phyloP scores from a whole-genome alignment of 169 alveolate genomes.

The Cytauxzoon felis region DNA sequence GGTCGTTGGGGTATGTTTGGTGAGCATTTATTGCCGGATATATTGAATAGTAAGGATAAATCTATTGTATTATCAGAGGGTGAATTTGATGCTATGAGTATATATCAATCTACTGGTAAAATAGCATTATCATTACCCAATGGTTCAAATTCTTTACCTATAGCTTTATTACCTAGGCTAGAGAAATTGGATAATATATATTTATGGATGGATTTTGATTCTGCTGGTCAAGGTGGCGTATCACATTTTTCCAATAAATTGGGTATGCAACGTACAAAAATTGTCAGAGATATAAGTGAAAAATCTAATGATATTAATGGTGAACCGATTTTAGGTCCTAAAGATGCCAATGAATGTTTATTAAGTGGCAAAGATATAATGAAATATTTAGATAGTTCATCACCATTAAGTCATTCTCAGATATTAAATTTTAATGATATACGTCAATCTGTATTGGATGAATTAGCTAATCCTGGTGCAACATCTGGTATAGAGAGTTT shows the following conservation, averaged over 20 bases:
- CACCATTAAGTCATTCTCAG: conserved; percentile 81
- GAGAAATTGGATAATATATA: conserved; percentile 85
- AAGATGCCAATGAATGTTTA: conserved; percentile 93
- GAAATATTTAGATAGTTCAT: conserved; percentile 67
- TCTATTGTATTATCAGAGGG: conserved; percentile 92
- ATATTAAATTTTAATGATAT: conserved; percentile 83
- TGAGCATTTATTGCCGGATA: conserved; percentile 70
- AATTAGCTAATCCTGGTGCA: conserved; percentile 71
- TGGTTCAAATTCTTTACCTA: conserved; percentile 90
- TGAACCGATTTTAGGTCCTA: conserved; percentile 25
- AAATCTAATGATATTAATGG: conserved; percentile 5
- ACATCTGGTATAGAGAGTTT: conserved; percentile 70
- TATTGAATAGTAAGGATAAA: conserved; percentile 9
- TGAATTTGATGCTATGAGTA: conserved; percentile 95
- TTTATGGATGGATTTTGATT: conserved; percentile 92
- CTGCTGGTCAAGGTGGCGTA: conserved; percentile 88
- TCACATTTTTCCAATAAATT: conserved; percentile 87
- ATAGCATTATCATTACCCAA: conserved; percentile 91
- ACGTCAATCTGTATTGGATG: conserved; percentile 74
- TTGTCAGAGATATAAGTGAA: conserved; percentile 72
- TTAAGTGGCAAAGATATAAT: conserved; percentile 63
- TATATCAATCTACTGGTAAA: conserved; percentile 84
- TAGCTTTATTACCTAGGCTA: conserved; percentile 83
- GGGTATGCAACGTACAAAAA: conserved; percentile 84
- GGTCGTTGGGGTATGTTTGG: conserved; percentile 90